Percentiles rank a stretch among this genome's conserved stretches.
These are phyloP conservation scores for Drosera capensis DNA, from an alignment of 148 eudicot genomes.

Conservation along the genomic window DNA sequence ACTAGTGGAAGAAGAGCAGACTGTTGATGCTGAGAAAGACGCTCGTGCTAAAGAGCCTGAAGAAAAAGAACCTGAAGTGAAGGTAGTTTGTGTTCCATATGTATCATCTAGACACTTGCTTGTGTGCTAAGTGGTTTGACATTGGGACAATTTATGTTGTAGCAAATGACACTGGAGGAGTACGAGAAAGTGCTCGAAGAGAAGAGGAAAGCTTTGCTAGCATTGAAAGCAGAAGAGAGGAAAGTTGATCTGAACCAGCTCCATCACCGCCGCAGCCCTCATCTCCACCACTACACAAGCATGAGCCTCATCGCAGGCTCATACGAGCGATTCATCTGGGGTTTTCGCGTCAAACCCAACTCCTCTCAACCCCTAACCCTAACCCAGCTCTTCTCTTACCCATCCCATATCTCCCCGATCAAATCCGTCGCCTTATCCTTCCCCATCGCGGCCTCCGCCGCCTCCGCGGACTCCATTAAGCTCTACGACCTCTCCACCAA, in stretches of 20 bases:
- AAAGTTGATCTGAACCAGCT: not conserved
- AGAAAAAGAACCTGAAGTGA: not conserved
- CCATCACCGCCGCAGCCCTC: no score
- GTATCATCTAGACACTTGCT: no score
- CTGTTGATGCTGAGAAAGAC: not conserved
- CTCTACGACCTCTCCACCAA: conserved; percentile 67
- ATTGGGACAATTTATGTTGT: no score
- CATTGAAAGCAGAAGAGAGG: not conserved
- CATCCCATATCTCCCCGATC: conserved; percentile 62
- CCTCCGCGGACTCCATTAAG: conserved; percentile 65
- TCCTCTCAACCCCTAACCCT: conserved; percentile 22
- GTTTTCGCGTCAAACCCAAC: conserved; percentile 48
- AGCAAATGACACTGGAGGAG: not conserved
- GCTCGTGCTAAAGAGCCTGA: not conserved
- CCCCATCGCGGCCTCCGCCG: conserved; percentile 67
- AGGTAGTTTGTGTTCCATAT: no score
- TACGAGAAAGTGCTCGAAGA: not conserved
- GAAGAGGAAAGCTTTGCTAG: not conserved
- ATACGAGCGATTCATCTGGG: conserved; percentile 75
- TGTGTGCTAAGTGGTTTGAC: no score
- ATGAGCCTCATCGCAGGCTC: conserved; percentile 76
- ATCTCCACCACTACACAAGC: not conserved
- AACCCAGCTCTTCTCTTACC: conserved; percentile 55
- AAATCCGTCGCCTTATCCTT: conserved; percentile 56
- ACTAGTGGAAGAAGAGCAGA: not conserved